These are phyloP conservation scores for Phyllosticta paracitricarpa DNA, from an alignment of 2,329 filamentous ascomycete genomes.

Conservation along the genomic window DNA sequence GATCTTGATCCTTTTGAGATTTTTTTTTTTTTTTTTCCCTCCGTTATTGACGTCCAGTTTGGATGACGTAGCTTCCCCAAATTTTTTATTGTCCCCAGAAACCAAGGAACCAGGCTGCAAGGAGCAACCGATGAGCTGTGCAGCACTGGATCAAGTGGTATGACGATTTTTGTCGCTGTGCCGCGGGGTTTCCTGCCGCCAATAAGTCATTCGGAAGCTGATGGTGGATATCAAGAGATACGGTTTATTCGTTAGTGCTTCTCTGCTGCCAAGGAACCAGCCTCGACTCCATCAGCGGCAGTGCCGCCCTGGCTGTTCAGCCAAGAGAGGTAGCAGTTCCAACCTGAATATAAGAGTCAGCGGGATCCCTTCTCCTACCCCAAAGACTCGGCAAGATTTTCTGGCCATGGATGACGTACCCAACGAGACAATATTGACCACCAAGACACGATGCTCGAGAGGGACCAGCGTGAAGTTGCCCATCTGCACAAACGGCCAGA, in stretches of 20 bases:
- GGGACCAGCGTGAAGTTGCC: slow-evolving; percentile 84
- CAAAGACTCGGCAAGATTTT: neutral
- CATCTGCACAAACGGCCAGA: slow-evolving; percentile 80
- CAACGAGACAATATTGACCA: slow-evolving; percentile 73
- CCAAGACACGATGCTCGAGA: slow-evolving; percentile 69
- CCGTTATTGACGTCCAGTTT: neutral
- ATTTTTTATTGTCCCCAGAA: neutral
- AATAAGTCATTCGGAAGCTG: neutral
- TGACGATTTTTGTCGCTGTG: neutral
- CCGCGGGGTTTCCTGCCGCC: neutral
- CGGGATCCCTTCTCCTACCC: neutral
- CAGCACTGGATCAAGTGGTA: neutral
- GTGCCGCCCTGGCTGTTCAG: slow-evolving; percentile 25
- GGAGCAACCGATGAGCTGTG: neutral
- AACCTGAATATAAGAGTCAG: slow-evolving; percentile 17
- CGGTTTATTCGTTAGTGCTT: slow-evolving; percentile 1
- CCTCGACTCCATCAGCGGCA: slow-evolving; percentile 4
- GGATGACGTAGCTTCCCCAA: neutral
- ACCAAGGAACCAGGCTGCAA: neutral
- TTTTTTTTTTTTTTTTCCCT: neutral
- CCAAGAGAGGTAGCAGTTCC: slow-evolving; percentile 33
- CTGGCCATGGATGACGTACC: slow-evolving; percentile 36
- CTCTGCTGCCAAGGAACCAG: slow-evolving; percentile 4
- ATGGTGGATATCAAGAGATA: neutral
- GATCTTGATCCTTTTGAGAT: neutral